Conservation (phyloP, 2,329 filamentous ascomycete genomes). For the Aspergillus ibericus region DNA sequence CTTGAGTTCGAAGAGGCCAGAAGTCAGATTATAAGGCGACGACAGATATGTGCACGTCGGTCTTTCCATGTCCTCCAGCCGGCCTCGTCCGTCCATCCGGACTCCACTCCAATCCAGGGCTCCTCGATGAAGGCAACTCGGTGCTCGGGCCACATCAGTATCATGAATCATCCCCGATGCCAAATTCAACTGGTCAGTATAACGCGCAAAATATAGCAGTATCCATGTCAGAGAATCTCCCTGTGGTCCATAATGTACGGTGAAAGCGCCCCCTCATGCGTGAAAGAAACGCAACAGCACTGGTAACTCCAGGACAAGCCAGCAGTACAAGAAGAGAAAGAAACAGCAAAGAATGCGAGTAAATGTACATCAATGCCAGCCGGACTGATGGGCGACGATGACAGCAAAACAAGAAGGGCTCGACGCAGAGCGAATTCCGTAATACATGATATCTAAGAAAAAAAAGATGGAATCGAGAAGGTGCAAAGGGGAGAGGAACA, state of each 20-base stretch:
- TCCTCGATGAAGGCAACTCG: conserved; percentile 4
- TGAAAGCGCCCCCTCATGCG: neutral
- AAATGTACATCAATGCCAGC: conserved; percentile 15
- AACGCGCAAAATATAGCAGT: conserved; percentile 6
- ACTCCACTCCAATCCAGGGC: conserved; percentile 13
- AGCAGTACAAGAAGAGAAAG: conserved; percentile 11
- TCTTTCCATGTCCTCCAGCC: neutral
- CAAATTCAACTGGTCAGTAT: neutral
- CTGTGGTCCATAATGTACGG: neutral
- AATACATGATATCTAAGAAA: conserved; percentile 19
- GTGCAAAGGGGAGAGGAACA: conserved; percentile 6
- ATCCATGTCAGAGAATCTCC: neutral
- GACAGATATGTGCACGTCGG: neutral
- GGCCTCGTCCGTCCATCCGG: conserved; percentile 9
- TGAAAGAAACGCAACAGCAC: neutral
- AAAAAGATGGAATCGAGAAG: conserved; percentile 5
- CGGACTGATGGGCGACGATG: conserved; percentile 11
- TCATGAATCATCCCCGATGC: neutral
- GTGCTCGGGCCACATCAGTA: neutral
- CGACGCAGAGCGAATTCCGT: conserved; percentile 2
- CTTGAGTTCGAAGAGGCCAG: neutral
- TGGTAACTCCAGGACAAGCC: neutral
- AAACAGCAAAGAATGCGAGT: conserved; percentile 14
- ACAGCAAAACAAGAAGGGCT: conserved; percentile 8
- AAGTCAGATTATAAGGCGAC: neutral